Base-by-base conservation (phyloP, 2,329 filamentous ascomycete genomes). In the Penicillium sp. region DNA sequence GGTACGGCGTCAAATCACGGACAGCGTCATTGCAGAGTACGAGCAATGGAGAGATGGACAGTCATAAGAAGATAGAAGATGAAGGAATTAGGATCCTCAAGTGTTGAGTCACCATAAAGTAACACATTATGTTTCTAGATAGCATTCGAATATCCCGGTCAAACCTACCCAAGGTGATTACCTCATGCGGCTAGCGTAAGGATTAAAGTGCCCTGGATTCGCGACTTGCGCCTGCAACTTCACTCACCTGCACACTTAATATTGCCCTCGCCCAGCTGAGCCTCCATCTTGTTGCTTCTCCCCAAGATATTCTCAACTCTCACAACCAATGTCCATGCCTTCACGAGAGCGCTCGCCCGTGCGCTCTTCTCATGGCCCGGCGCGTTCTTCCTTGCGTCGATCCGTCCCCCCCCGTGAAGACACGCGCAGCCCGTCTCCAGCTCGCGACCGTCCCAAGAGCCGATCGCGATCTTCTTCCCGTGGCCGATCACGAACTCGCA, bases 1-100 rank as follows among this genome's bases (percentile, higher is more conserved):
- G 45, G 79, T 83, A 15, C 80, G 79, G 50, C 79, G 78, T 54
- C 81, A 84, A 48, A 85, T 88, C 52, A 86, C 85, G 6, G 66
- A 70, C 16, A 76, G 78, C 47, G 81, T 88, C 76, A 72, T 86
- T 48, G 64, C 74, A 15, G 79, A 76, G 1, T 88, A 85, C 65
- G 79, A 85, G 56, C 72, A 70, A 43, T 88, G 83, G 83, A 62
- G 70, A 36, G 63, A 63, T 42, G 55, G 43, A 13, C 56, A 56
- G 18, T 21, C 36, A 18, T 39, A 39, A n/a, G 8, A 18, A 5
- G 36, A 39, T 21, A 23, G 18, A 10, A 29, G 34, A 47, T 34
- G 18, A 15, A 49, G 16, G 45, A 21, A 44, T 21, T 13, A 7
- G 18, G 4, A 29, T 29, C 34, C 34, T 21, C 8, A 16, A 18